Evolutionary conservation across 768 basidiomycete species (phyloP), one percentile per base, ranked within the genome.

Genomic region (Sistotremastrum niveocremeum): DNA sequence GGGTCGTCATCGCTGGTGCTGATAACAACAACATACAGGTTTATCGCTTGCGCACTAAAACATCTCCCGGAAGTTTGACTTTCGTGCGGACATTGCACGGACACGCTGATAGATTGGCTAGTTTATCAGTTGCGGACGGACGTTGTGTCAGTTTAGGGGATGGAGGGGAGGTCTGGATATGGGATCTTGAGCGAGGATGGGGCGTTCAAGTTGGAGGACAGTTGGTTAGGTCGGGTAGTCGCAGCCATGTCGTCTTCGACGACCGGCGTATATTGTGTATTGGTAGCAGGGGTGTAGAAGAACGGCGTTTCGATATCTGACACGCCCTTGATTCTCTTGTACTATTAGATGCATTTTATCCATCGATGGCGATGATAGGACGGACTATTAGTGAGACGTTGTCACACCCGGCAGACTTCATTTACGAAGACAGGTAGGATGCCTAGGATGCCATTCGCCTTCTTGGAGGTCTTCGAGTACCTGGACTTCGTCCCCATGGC

Each of bases 81-180:
- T 89, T 85, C 57, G 71, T 84, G 46, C 76, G 84, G 49, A 77
- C 70, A 44, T 61, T 89, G 40, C 70, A 80, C 54, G 85, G 87
- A 5, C 84, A 82, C 41, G 64, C 66, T 1, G 78, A 80, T 6
- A 73, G 80, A 5, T 70, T 86, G 28, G 71, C 71, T 4, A 73
- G 81, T 4, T 69, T 89, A 20, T 72, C 81, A 10, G 67, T 89
- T 34, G 77, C 86, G 31, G 86, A 89, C 60, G 86, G 86, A 28
- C 76, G 86, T 3, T 89, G 86, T 52, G 81, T 89, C 31, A 81
- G 82, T 55, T 62, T 87, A 12, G 76, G 81, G 6, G 62, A 62
- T 34, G 77, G 84, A 57, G 84, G 84, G 37, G 74, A 74, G 53
- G 71, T 89, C 38, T 86, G 84, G 82, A 81, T 85, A 3, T 89